These are phyloP conservation scores for Starmera pachycereana DNA, from an alignment of 805 yeast genomes.

Conservation along the genomic window DNA sequence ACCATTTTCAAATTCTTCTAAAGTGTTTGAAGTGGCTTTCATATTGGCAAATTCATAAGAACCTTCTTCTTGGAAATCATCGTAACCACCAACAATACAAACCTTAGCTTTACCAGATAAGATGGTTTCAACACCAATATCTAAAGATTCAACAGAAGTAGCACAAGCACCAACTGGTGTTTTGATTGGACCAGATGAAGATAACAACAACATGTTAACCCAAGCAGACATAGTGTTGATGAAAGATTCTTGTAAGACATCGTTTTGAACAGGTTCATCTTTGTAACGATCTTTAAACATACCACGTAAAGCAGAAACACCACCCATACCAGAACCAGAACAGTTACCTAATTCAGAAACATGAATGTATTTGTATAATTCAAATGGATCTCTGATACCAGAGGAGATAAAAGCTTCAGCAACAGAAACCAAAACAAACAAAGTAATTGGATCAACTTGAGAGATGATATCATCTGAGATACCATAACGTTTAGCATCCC, in stretches of 20 bases:
- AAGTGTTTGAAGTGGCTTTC: constrained; percentile 94
- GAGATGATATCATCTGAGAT: constrained; percentile 83
- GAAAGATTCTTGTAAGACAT: constrained; percentile 94
- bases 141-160: constrained; percentile 96
- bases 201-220: constrained; percentile 96
- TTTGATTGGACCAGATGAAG: constrained; percentile 97
- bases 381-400: constrained; percentile 98
- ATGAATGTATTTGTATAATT: constrained; percentile 96
- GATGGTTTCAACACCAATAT: constrained; percentile 90
- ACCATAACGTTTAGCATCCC: constrained; percentile 95
- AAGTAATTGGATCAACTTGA: constrained; percentile 95
- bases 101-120: constrained; percentile 90
- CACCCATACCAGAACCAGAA: constrained; percentile 99
- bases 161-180: constrained; percentile 99
- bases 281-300: constrained; percentile 94
- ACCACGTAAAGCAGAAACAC: constrained; percentile 93
- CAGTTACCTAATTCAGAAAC: constrained; percentile 98
- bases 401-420: constrained; percentile 89
- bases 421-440: constrained; percentile 86
- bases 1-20: constrained; percentile 85
- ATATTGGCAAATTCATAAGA: constrained; percentile 96
- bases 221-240: constrained; percentile 99
- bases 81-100: constrained; percentile 97
- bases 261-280: constrained; percentile 94
- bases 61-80: constrained; percentile 99